Percentiles rank a stretch among this genome's conserved stretches.
phyloP scores from a whole-genome alignment of 2,329 filamentous ascomycete genomes.

The Fragosphaeria purpurea region DNA sequence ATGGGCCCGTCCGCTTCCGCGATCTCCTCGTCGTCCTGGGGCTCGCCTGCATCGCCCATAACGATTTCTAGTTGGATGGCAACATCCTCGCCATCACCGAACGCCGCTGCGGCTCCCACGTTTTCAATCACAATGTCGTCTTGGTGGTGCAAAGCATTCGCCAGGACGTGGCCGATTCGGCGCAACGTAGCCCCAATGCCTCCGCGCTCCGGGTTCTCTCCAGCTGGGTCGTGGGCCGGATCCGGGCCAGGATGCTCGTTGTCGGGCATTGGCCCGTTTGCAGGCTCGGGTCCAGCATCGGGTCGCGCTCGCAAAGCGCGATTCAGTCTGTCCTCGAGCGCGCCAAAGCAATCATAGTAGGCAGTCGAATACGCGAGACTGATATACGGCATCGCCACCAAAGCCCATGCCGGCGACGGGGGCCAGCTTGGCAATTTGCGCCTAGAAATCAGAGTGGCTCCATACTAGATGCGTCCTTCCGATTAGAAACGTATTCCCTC shows the following conservation, averaged over 20 bases:
- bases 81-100: neutral
- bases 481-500: neutral
- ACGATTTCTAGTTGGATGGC: conserved; percentile 11
- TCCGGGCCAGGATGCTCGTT: neutral
- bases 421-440: conserved; percentile 42
- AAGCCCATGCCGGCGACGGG: conserved; percentile 40
- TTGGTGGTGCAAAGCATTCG: conserved; percentile 12
- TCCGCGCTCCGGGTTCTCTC: neutral
- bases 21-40: neutral
- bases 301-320: conserved; percentile 30
- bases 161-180: conserved; percentile 15
- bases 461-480: conserved; percentile 28
- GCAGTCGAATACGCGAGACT: conserved; percentile 31
- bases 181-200: conserved; percentile 13
- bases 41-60: neutral
- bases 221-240: neutral
- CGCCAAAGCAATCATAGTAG: conserved; percentile 37
- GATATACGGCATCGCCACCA: conserved; percentile 37
- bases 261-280: neutral
- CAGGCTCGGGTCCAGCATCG: conserved; percentile 12
- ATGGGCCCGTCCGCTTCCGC: conserved; percentile 10
- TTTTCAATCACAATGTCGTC: conserved; percentile 6
- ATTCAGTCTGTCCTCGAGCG: conserved; percentile 40
- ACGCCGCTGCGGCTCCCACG: neutral
- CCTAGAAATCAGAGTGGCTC: conserved; percentile 33